Conservation (phyloP, 2,329 filamentous ascomycete genomes). For the Nectriaceae sp. region DNA sequence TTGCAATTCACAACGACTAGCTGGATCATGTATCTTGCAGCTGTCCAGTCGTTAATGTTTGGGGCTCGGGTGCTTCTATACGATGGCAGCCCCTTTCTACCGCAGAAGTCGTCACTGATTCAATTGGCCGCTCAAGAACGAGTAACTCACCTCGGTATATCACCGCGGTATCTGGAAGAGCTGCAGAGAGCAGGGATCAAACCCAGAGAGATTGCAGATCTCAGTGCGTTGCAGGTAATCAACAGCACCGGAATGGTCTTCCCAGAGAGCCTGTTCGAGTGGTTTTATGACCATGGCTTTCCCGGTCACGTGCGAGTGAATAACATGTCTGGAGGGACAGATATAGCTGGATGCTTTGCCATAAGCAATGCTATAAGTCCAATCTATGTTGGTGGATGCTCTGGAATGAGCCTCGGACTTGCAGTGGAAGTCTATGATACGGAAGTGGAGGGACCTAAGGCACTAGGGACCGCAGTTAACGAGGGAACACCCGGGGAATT, state of each 20-base stretch:
- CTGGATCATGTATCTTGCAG: constrained; percentile 2
- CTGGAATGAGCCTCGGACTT: neutral
- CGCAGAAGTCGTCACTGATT: neutral
- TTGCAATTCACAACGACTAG: constrained; percentile 4
- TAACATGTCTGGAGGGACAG: constrained; percentile 2
- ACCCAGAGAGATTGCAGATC: neutral
- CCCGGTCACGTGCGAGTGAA: neutral
- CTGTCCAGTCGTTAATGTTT: neutral
- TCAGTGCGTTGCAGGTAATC: neutral
- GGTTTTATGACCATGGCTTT: constrained; percentile 1
- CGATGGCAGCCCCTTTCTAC: constrained; percentile 1
- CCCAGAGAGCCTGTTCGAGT: neutral
- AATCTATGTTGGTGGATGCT: neutral
- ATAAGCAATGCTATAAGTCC: neutral
- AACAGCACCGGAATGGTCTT: constrained; percentile 1
- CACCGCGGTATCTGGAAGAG: neutral
- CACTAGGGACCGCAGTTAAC: neutral
- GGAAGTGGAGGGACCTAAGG: neutral
- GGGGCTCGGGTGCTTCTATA: constrained; percentile 1
- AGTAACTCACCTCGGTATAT: neutral
- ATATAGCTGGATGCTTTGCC: constrained; percentile 3
- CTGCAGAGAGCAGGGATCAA: neutral
- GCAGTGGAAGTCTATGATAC: neutral
- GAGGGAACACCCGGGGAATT: neutral
- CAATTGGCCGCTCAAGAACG: neutral